Base-by-base conservation (phyloP, 2,329 filamentous ascomycete genomes). In the Aspergillus felis region DNA sequence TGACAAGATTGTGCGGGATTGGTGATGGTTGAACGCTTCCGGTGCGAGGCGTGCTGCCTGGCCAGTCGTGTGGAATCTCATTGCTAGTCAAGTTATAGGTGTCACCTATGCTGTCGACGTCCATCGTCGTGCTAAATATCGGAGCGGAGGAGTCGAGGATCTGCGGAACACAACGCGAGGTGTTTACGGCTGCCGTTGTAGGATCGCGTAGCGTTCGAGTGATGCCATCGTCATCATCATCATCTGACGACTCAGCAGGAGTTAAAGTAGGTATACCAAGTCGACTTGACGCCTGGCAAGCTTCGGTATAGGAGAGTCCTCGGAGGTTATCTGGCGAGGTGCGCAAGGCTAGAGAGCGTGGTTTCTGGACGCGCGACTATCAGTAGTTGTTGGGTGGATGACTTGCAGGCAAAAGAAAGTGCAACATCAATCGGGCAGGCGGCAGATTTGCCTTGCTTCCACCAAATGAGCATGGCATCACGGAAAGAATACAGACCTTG, bases 161-260 rank as follows among this genome's bases (percentile, higher is more conserved):
- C 28, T 57, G 25, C 6, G 41, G 52, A 35, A 55, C 53, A 14
- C 38, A 29, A 44, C 53, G 50, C 48, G 60, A 14, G 50, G 47
- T 29, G 50, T 28, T 35, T 51, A 53, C 49, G 49, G 58, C 57
- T 56, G 35, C 32, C 38, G 27, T 48, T 17, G 32, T 38, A 4
- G 28, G 24, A 17, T 49, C 22, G 28, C 5, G 47, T 24, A 57
- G 41, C 49, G 29, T 38, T 50, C 53, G 51, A 53, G 42, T 50
- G 54, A 53, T 50, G 47, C 61, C 54, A 29, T 64, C 64, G 28
- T 66, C 67, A 27, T 75, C 72, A 27, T 75, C 72, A 27, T 75
- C 69, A 25, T 73, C 71, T 9, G 70, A 74, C 1, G 74, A 73
- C 38, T 76, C 72, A 20, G 64, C 66, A 0, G 74, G 73, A 2